Evolutionary conservation across 2,329 filamentous ascomycete genomes (phyloP), one percentile per base, ranked within the genome.

Genomic region (Apiospora aurea): DNA sequence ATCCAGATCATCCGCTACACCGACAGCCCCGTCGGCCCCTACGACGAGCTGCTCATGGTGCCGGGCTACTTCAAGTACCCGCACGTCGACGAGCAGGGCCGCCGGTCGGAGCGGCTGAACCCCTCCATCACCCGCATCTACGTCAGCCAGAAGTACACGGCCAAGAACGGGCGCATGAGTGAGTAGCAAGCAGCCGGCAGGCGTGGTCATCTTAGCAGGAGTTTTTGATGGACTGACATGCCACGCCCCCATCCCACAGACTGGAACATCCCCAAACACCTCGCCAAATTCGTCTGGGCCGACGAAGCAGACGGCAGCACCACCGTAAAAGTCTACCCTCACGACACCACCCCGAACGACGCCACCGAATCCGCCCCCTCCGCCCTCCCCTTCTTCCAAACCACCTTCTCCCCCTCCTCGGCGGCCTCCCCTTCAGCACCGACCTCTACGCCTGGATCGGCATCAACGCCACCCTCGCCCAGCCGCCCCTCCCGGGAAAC

Each of bases 261-360:
- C 72, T 81, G 80, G 80, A 81, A 81, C 69, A 79, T 80, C 38
- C 78, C 80, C 5, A 82, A 82, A 74, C 78, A 80, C 61, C 75
- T 81, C 14, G 80, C 80, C 24, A 73, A 74, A 6, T 81, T 81
- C 73, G 75, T 73, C 24, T 81, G 80, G 73, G 75, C 71, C 49
- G 53, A 73, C 8, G 38, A 73, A 34, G 47, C 69, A n/a, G 67
- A 76, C 69, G 69, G 70, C 24, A 71, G 70, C 26, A 69, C 74
- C n/a, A 73, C 72, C 4, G 77, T 80, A 41, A 69, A 77, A 6
- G 74, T 80, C n/a, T 77, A 73, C 57, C 76, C 75, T 4, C 34
- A 73, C 21, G 73, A 76, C 47, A 64, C 72, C 8, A 69, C 69
- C 1, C 26, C 26, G 2, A 53, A 71, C 8, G 68, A 69, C 44